These are phyloP conservation scores for Scheffersomyces ergatensis DNA, from an alignment of 805 yeast genomes.

Conservation along the genomic window DNA sequence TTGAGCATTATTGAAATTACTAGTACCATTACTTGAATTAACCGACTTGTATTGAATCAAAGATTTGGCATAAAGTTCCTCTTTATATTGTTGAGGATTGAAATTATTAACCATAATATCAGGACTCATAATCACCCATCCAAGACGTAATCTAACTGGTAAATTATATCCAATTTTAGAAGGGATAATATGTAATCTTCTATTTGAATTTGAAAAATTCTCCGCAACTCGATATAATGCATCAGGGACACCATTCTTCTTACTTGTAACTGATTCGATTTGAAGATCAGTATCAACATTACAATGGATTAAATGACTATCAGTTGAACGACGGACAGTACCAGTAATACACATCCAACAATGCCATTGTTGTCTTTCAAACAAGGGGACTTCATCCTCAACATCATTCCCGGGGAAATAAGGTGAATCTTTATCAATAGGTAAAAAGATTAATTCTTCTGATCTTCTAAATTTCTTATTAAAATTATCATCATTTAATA, in stretches of 20 bases:
- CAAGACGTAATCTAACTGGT: slow-evolving; percentile 68
- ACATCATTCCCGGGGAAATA: slow-evolving; percentile 58
- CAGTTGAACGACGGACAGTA: slow-evolving; percentile 82
- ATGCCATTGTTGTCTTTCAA: slow-evolving; percentile 86
- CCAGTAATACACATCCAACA: slow-evolving; percentile 98
- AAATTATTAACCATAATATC: slow-evolving; percentile 78
- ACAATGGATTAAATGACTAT: slow-evolving; percentile 83
- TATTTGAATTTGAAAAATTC: slow-evolving; percentile 78
- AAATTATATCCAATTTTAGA: slow-evolving; percentile 62
- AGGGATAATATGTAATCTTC: slow-evolving; percentile 85
- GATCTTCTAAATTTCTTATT: slow-evolving; percentile 75
- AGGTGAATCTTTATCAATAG: slow-evolving; percentile 62
- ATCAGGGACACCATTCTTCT: slow-evolving; percentile 50
- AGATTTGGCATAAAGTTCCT: slow-evolving; percentile 31
- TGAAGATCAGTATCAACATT: slow-evolving; percentile 87
- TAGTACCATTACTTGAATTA: not conserved
- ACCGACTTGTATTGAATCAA: slow-evolving; percentile 20
- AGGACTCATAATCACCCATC: slow-evolving; percentile 91
- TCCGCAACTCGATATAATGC: slow-evolving; percentile 81
- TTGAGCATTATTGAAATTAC: slow-evolving; percentile 39
- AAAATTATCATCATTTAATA: slow-evolving; percentile 50
- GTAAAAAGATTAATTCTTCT: slow-evolving; percentile 83
- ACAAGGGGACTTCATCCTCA: slow-evolving; percentile 27
- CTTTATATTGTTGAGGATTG: slow-evolving; percentile 26
- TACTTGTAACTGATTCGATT: slow-evolving; percentile 46